phyloP scores from a whole-genome alignment of 768 basidiomycete genomes.

The Termitomyces sp. region DNA sequence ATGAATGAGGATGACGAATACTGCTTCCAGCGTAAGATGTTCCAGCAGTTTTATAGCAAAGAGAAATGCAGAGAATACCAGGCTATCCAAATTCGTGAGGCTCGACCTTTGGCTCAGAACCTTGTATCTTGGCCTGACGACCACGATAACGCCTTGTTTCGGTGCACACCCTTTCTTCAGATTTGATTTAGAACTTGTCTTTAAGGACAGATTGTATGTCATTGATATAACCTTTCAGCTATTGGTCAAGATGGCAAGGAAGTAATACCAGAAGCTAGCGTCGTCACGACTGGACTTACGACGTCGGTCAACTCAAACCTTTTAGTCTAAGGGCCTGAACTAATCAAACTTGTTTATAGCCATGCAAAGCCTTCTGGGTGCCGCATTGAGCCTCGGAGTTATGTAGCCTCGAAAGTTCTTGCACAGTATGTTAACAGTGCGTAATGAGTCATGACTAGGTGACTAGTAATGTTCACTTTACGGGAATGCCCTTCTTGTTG shows the following conservation, averaged over 20 bases:
- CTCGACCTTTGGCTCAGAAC: slow-evolving; percentile 17
- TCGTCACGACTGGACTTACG: not conserved
- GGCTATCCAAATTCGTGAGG: slow-evolving; percentile 15
- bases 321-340: no score
- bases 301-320: no score
- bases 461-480: not conserved
- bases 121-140: slow-evolving; percentile 5
- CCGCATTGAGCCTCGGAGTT: no score
- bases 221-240: slow-evolving; percentile 24
- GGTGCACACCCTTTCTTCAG: not conserved
- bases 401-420: no score
- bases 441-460: no score
- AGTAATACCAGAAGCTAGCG: slow-evolving; percentile 26
- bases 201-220: slow-evolving; percentile 9
- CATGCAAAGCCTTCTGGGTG: no score
- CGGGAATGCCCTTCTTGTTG: not conserved
- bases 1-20: not conserved
- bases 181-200: not conserved
- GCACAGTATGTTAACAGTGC: no score
- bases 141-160: not conserved
- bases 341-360: no score
- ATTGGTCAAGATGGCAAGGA: slow-evolving; percentile 31
- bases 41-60: slow-evolving; percentile 8
- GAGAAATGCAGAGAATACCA: slow-evolving; percentile 10
- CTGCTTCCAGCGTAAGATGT: slow-evolving; percentile 12